A percentile compares a stretch with the other conserved stretches of the same genome.
These are phyloP conservation scores for Dittrichia graveolens DNA, from an alignment of 129 eudicot species.

Conservation along the genomic window DNA sequence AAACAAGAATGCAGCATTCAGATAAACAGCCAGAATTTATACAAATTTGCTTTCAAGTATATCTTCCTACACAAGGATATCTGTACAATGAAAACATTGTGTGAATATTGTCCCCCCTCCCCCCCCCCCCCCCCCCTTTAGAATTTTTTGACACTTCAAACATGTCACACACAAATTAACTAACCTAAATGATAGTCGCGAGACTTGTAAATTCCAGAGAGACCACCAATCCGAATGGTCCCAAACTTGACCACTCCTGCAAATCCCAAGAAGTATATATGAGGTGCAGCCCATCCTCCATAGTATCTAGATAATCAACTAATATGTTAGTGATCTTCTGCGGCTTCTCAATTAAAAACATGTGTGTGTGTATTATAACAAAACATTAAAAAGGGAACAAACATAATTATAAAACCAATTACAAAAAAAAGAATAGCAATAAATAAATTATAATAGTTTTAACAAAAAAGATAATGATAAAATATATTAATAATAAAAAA, in stretches of 20 bases:
- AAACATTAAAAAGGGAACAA: too few species aligned
- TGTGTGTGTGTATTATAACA: too few species aligned
- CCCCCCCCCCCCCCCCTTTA: too few species aligned
- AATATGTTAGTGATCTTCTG: conserved; percentile 26
- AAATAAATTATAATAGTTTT: too few species aligned
- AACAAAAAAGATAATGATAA: too few species aligned
- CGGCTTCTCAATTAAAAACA: conserved; percentile 19
- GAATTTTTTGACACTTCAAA: background rate
- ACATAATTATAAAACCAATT: background rate
- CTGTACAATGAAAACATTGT: background rate
- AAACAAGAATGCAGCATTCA: too few species aligned
- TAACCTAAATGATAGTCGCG: conserved; percentile 74
- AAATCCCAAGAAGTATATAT: conserved; percentile 92
- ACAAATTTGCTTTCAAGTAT: background rate
- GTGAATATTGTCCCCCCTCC: conserved; percentile 8
- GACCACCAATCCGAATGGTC: conserved; percentile 86
- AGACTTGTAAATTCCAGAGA: conserved; percentile 88
- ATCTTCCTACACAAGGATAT: conserved; percentile 6
- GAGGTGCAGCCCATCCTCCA: conserved; percentile 99
- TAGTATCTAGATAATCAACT: conserved; percentile 61
- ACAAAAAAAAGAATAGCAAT: background rate
- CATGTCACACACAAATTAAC: background rate
- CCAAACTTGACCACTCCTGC: conserved; percentile 96
- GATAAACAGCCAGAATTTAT: background rate
- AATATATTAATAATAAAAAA: too few species aligned